Conservation (phyloP, 1,284 basidiomycete genomes). For the Fomitopsis betulina region DNA sequence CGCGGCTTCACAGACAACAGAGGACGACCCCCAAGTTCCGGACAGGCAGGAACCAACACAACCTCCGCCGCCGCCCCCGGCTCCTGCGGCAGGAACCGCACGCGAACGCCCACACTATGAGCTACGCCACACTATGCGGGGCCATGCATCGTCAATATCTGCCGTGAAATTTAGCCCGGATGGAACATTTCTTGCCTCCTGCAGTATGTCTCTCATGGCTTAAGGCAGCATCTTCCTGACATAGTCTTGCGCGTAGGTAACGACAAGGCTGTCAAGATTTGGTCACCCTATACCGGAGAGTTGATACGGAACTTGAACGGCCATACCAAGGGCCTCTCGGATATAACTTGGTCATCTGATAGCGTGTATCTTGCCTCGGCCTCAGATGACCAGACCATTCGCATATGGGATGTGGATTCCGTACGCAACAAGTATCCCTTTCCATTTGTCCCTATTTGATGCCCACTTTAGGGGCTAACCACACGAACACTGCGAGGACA, state of each 20-base stretch:
- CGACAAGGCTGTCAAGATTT: constrained; percentile 75
- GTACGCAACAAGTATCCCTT: constrained; percentile 35
- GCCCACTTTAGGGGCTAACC: constrained; percentile 54
- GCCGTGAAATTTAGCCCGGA: constrained; percentile 84
- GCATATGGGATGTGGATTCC: constrained; percentile 81
- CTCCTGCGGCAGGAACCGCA: constrained; percentile 27
- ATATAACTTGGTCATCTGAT: constrained; percentile 85
- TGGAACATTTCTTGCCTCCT: constrained; percentile 74
- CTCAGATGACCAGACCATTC: constrained; percentile 84
- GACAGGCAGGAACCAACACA: constrained; percentile 41
- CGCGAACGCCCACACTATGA: constrained; percentile 68
- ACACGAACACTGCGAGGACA: constrained; percentile 75
- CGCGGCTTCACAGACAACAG: constrained; percentile 74
- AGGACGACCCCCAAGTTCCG: constrained; percentile 75
- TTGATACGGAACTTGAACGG: constrained; percentile 68
- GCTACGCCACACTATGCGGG: constrained; percentile 57
- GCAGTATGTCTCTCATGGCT: constrained; percentile 43
- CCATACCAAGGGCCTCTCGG: constrained; percentile 82
- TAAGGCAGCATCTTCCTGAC: neutral
- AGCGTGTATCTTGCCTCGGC: constrained; percentile 81
- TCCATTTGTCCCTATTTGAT: constrained; percentile 2
- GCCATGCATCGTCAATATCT: constrained; percentile 75
- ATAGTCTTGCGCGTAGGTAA: constrained; percentile 44
- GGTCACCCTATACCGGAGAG: constrained; percentile 75
- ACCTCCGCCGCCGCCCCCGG: constrained; percentile 27